Base-by-base conservation (phyloP, 2,329 filamentous ascomycete species). In the Ceratocystis albifundus region DNA sequence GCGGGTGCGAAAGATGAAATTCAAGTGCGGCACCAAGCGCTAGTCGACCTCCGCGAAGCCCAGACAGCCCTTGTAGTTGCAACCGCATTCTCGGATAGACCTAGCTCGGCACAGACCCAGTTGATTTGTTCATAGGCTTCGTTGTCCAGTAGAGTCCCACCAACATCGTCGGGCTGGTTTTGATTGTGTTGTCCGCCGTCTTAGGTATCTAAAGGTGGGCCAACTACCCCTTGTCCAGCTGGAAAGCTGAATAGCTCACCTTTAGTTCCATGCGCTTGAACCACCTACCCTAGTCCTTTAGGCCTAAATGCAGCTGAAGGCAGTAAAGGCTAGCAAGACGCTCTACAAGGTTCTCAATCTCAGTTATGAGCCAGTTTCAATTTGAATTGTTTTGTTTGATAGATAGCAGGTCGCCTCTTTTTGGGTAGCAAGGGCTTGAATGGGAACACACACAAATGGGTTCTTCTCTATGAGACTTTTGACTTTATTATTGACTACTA, bases 171-270 rank as follows among this genome's bases (percentile, higher is more conserved):
- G 36, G 36, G 36, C 36, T 41, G 36, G 36, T 12, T 10, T 41
- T 41, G 10, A 41, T 41, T 41, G 36, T 41, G 36, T 41, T 41
- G 36, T 41, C n/a, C n/a, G n/a, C n/a, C 36, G 36, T 41, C 36
- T 12, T 41, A 41, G 36, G 36, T 41, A 41, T 41, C 36, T 41
- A 12, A 41, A 41, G 10, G 22, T 30, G 28, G 53, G 53, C 6
- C 22, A 30, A 17, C 53, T 12, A 64, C 50, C 20, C 65, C 65
- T 45, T 66, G 65, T 62, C 45, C 59, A 66, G 65, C 64, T 66
- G 64, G 64, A 66, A 36, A 66, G 64, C 65, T 66, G 59, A 62
- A 30, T 66, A 62, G 65, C 53, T 61, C 30, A 32, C 57, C 59
- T 62, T 30, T 66, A 62, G 65, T 10, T 55, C 55, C 65, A 66